Conservation (phyloP, 768 basidiomycete genomes). For the Suillus subalutaceus region DNA sequence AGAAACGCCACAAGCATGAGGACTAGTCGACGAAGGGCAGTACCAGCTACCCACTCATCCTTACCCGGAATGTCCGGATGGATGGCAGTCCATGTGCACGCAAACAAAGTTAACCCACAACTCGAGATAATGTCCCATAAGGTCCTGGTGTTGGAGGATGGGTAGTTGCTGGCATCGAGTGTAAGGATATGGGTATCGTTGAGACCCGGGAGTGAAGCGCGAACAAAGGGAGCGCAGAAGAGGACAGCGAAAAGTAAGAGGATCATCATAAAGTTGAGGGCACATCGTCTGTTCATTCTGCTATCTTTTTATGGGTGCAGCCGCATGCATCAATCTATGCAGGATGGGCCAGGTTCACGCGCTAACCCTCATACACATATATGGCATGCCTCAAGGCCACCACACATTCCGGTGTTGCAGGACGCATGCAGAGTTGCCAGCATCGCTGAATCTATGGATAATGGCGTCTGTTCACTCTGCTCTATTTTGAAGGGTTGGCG, state of each 20-base stretch:
- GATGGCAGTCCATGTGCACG: background rate
- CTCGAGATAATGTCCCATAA: background rate
- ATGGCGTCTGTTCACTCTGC: no score
- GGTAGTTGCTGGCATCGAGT: background rate
- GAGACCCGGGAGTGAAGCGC: background rate
- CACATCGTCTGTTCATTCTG: background rate
- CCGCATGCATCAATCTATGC: no score
- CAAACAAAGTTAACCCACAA: background rate
- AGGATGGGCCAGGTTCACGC: no score
- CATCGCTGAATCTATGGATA: no score
- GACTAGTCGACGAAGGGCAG: background rate
- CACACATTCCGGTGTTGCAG: no score
- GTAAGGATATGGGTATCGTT: background rate
- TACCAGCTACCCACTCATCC: no score
- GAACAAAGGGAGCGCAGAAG: constrained; percentile 33
- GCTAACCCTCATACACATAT: no score
- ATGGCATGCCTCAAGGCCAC: no score
- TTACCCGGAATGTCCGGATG: background rate
- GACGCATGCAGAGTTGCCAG: no score
- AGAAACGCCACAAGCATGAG: background rate
- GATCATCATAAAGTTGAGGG: background rate
- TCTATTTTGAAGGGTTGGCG: no score
- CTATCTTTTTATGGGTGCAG: background rate
- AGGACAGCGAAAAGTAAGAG: constrained; percentile 14
- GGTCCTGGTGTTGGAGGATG: background rate